These are phyloP conservation scores for Boletus fagicola DNA, from an alignment of 768 basidiomycete genomes.

Conservation along the genomic window DNA sequence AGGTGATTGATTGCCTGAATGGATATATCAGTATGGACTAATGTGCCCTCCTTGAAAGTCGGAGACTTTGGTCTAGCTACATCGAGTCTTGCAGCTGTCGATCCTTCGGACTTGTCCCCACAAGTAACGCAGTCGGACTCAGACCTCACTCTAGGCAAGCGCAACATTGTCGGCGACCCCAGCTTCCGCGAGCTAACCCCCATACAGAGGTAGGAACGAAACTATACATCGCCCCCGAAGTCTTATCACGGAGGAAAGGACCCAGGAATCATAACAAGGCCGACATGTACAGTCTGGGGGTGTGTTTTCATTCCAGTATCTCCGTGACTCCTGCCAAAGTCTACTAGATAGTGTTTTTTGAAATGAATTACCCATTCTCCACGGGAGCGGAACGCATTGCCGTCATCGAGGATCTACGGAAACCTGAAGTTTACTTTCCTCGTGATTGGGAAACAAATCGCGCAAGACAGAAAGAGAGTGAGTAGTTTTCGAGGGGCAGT, in stretches of 20 bases:
- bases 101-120: constrained; percentile 63
- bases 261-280: constrained; percentile 84
- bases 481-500: constrained; percentile 24
- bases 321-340: neutral
- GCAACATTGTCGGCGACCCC: neutral
- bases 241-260: constrained; percentile 58
- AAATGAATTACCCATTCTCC: constrained; percentile 87
- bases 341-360: constrained; percentile 88
- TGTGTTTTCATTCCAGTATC: constrained; percentile 36
- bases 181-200: neutral
- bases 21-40: neutral
- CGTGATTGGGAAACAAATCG: constrained; percentile 62
- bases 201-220: constrained; percentile 80
- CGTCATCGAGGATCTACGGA: constrained; percentile 77
- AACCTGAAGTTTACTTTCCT: constrained; percentile 76
- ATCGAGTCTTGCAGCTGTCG: constrained; percentile 74
- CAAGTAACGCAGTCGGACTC: constrained; percentile 46
- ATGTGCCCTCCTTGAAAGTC: constrained; percentile 40
- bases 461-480: constrained; percentile 67
- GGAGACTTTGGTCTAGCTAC: constrained; percentile 94
- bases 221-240: constrained; percentile 92
- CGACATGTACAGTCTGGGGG: constrained; percentile 93
- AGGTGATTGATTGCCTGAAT: constrained; percentile 38
- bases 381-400: constrained; percentile 83
- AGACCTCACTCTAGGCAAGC: constrained; percentile 73